Percentiles rank a stretch among this genome's conserved stretches.
Conservation (phyloP, 805 yeast genomes). For the Ogataea polymorpha region DNA sequence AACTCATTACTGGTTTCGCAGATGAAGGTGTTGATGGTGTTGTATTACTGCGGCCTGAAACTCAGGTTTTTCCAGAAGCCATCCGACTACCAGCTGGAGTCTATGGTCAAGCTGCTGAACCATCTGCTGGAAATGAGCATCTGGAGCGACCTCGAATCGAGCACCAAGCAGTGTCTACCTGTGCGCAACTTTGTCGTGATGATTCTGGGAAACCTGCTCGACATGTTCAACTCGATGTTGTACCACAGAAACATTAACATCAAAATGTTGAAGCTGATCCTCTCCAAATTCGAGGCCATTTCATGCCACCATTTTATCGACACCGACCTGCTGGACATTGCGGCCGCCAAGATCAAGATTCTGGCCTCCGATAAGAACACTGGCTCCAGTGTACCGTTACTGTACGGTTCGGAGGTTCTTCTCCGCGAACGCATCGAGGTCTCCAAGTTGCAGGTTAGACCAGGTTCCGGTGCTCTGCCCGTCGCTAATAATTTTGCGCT, state of each 20-base stretch:
- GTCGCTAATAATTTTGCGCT: not conserved
- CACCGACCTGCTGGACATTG: slow-evolving; percentile 1
- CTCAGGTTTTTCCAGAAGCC: slow-evolving; percentile 10
- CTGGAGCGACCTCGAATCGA: not conserved
- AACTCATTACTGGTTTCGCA: slow-evolving; percentile 8
- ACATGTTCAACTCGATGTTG: slow-evolving; percentile 12
- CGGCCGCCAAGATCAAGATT: slow-evolving; percentile 8
- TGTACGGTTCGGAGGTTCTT: not conserved
- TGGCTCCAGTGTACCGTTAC: slow-evolving; percentile 3
- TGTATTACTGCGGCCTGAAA: slow-evolving; percentile 16
- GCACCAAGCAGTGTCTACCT: slow-evolving; percentile 4
- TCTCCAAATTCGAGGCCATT: slow-evolving; percentile 13
- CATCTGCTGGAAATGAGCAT: slow-evolving; percentile 10
- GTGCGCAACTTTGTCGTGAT: slow-evolving; percentile 7
- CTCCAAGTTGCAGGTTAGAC: not conserved
- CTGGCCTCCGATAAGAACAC: not conserved
- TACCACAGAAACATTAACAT: slow-evolving; percentile 8
- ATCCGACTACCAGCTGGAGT: slow-evolving; percentile 9
- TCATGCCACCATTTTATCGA: slow-evolving; percentile 6
- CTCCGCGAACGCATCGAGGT: not conserved
- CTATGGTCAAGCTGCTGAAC: slow-evolving; percentile 12
- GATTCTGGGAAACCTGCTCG: slow-evolving; percentile 13
- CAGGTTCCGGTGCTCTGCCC: not conserved
- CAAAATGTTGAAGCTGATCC: slow-evolving; percentile 6
- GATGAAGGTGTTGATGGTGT: slow-evolving; percentile 10